A percentile compares a stretch with the other conserved stretches of the same genome.
phyloP scores from a whole-genome alignment of 2,329 filamentous ascomycete species.

The Pseudogymnoascus sp. region DNA sequence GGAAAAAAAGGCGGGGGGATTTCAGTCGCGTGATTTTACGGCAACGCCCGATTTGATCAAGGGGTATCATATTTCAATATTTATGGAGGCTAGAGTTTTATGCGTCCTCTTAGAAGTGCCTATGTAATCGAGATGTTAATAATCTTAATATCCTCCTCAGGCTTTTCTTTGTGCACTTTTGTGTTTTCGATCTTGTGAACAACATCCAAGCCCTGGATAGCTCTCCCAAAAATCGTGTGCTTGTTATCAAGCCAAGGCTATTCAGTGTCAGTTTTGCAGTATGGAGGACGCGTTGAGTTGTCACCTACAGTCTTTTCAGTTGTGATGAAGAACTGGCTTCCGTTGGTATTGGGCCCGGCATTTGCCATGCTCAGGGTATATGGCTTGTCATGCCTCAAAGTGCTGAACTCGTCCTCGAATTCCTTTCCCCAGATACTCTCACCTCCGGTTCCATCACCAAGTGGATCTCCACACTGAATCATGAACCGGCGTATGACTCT shows the following conservation, averaged over 20 bases:
- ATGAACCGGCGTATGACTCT: slow-evolving; percentile 97
- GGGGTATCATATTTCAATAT: slow-evolving; percentile 5
- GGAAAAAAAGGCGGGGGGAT: background rate
- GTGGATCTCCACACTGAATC: slow-evolving; percentile 81
- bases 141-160: slow-evolving; percentile 95
- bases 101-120: background rate
- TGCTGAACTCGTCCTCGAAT: slow-evolving; percentile 90
- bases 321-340: slow-evolving; percentile 96
- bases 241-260: slow-evolving; percentile 89
- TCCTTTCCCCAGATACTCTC: slow-evolving; percentile 89
- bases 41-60: background rate
- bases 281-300: background rate
- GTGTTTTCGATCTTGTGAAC: slow-evolving; percentile 92
- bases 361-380: slow-evolving; percentile 98
- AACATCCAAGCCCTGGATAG: slow-evolving; percentile 83
- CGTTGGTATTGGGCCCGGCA: slow-evolving; percentile 89
- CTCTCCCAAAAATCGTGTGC: slow-evolving; percentile 91
- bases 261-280: slow-evolving; percentile 14
- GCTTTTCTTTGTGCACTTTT: slow-evolving; percentile 81
- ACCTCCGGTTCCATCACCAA: slow-evolving; percentile 82
- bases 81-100: background rate
- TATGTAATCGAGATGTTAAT: slow-evolving; percentile 59
- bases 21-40: background rate
- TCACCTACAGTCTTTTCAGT: slow-evolving; percentile 79
- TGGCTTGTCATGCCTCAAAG: slow-evolving; percentile 85